Evolutionary conservation across 352 stramenopile species (phyloP).

Genomic region (Blastocystis sp.): DNA sequence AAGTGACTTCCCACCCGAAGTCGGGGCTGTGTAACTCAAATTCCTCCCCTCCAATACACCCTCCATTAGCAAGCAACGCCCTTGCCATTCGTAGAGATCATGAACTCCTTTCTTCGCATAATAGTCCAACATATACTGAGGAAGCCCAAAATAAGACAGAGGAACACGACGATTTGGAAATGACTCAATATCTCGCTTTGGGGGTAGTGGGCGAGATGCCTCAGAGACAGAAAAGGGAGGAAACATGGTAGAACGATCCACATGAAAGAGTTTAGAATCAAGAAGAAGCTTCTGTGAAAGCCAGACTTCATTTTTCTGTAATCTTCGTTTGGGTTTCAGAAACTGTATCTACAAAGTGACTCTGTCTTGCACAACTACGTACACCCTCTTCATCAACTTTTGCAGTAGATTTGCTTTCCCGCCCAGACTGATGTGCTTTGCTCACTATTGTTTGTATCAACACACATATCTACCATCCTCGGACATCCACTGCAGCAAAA

Average conservation of each 20-base stretch:
- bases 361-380: not conserved
- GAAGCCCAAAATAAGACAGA: constrained; percentile 58
- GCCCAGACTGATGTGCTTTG: not conserved
- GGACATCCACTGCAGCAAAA: not conserved
- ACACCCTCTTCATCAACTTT: not conserved
- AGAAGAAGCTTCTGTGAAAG: not conserved
- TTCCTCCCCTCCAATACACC: constrained; percentile 63
- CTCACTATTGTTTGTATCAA: not conserved
- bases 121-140: constrained; percentile 25
- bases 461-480: not conserved
- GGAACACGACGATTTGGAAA: not conserved
- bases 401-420: not conserved
- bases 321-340: not conserved
- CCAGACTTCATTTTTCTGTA: constrained; percentile 3
- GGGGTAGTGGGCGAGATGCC: not conserved
- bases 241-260: not conserved
- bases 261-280: not conserved
- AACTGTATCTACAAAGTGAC: not conserved
- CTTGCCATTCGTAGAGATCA: constrained; percentile 64
- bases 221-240: not conserved
- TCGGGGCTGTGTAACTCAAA: constrained; percentile 67
- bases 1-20: constrained; percentile 67
- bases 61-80: constrained; percentile 57
- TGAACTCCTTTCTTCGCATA: constrained; percentile 63
- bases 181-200: not conserved